Evolutionary conservation across 345 rosid genomes (phyloP), one percentile per base, ranked within the genome.

Genomic region (Arabidopsis suecica): DNA sequence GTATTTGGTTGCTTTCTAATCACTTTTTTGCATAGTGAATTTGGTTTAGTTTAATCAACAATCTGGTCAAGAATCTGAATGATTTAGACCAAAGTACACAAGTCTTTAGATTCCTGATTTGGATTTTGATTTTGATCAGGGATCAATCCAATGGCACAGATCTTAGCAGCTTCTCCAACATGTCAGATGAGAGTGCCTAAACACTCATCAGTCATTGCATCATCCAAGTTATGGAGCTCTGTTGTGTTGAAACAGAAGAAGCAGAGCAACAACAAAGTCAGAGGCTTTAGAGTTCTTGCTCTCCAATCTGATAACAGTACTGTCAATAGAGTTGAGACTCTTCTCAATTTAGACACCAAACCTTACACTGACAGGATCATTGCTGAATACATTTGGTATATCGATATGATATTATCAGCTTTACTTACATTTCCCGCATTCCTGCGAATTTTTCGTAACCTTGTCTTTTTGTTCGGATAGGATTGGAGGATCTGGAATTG

Each of bases 351-450:
- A 82, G 99, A 95, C 66, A 71, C 88, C 53, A 89, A 88, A n/a
- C 96, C 96, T 34, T 88, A 80, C 83, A 84, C 97, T 47, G 91
- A 95, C 73, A 85, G 77, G 73, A 88, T 95, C 84, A 90, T 95
- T 61, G 97, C 97, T 11, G 99, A 95, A 68, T 95, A 95, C 83
- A 95, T 95, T 70, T 95, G 99, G 99, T 94, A 90, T 56, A 20
- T 53, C 64, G 44, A 7, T 69, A 33, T 14, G 44, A 7, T 69
- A 33, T 14, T 18, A 53, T 45, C 51, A 1, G 0, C 37, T 40
- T 44, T 69, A 23, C 25, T 23, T 23, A 23, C 25, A 23, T 60
- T 11, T 53, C 16, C 1, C 28, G 28, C 60, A 14, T 45, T 51
- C 56, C 13, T 64, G 28, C 0, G 3, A 36, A 8, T 9, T 53